Evolutionary conservation across 495 filamentous ascomycete genomes (phyloP).

Genomic region (Penicillium egyptiacum): DNA sequence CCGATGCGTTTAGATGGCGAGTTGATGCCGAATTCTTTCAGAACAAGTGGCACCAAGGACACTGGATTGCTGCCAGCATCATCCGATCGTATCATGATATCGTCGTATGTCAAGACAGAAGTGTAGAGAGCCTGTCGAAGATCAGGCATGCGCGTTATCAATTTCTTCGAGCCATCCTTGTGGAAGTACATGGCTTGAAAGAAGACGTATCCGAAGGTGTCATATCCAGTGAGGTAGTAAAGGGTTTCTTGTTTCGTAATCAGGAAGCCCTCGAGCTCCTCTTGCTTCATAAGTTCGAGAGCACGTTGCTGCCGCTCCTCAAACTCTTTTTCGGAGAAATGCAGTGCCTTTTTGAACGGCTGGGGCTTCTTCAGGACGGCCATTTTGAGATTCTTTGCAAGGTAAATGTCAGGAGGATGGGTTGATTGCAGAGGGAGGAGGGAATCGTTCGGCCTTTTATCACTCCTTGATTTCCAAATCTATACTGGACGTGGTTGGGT

Average conservation of each 20-base stretch:
- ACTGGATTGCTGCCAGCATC: constrained; percentile 27
- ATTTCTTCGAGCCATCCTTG: constrained; percentile 21
- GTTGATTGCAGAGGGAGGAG: no score
- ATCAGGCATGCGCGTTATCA: constrained; percentile 28
- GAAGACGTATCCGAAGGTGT: constrained; percentile 32
- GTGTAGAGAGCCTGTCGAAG: constrained; percentile 29
- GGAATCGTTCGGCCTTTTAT: no score
- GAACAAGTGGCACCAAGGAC: constrained; percentile 22
- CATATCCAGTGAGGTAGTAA: constrained; percentile 29
- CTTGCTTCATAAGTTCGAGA: constrained; percentile 23
- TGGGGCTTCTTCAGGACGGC: constrained; percentile 16
- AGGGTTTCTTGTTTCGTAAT: constrained; percentile 31
- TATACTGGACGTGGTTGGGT: no score
- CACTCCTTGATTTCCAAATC: no score
- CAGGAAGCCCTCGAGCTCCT: constrained; percentile 28
- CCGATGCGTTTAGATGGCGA: constrained; percentile 22
- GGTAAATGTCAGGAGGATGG: no score
- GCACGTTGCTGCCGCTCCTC: constrained; percentile 14
- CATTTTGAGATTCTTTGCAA: constrained; percentile 7
- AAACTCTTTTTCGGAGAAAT: constrained; percentile 23
- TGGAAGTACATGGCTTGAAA: constrained; percentile 32
- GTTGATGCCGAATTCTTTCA: constrained; percentile 24
- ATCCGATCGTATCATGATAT: constrained; percentile 27
- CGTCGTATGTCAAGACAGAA: constrained; percentile 20
- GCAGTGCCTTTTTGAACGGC: constrained; percentile 25